Evolutionary conservation across 2,329 filamentous ascomycete species (phyloP).

Genomic region (Geosmithia flava): DNA sequence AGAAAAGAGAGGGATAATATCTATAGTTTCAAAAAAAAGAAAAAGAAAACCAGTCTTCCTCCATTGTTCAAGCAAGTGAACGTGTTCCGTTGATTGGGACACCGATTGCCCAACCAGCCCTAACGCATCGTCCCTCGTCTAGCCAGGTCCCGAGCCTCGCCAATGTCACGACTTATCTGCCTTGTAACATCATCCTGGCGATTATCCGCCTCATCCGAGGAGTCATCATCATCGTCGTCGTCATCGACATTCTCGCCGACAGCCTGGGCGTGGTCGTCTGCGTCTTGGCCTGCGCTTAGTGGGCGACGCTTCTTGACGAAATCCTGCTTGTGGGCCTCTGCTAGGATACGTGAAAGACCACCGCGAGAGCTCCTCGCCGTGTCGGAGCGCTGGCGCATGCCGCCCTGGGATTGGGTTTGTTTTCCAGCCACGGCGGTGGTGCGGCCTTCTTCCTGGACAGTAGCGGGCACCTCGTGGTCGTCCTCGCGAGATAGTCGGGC

Average conservation of each 20-base stretch:
- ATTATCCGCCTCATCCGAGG: conserved; percentile 4
- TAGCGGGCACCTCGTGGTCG: not conserved
- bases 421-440: conserved; percentile 8
- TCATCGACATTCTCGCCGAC: conserved; percentile 22
- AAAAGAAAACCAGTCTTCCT: too few species aligned
- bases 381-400: conserved; percentile 18
- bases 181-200: conserved; percentile 8
- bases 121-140: not conserved
- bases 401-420: not conserved
- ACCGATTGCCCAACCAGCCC: not conserved
- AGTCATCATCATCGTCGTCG: conserved; percentile 11
- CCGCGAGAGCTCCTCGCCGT: conserved; percentile 12
- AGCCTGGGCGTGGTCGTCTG: conserved; percentile 17
- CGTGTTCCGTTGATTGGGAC: not conserved
- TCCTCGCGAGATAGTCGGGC: conserved; percentile 3
- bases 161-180: not conserved
- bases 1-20: too few species aligned
- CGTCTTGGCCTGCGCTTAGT: not conserved
- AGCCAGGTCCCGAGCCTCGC: not conserved
- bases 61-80: too few species aligned
- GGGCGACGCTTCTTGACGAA: conserved; percentile 62
- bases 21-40: too few species aligned
- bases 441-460: conserved; percentile 1
- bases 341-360: conserved; percentile 52
- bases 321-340: conserved; percentile 78